A percentile compares a stretch with the other conserved stretches of the same genome.
Evolutionary conservation across 2,329 filamentous ascomycete genomes (phyloP).

Genomic region (Ambrosiella beaveri): DNA sequence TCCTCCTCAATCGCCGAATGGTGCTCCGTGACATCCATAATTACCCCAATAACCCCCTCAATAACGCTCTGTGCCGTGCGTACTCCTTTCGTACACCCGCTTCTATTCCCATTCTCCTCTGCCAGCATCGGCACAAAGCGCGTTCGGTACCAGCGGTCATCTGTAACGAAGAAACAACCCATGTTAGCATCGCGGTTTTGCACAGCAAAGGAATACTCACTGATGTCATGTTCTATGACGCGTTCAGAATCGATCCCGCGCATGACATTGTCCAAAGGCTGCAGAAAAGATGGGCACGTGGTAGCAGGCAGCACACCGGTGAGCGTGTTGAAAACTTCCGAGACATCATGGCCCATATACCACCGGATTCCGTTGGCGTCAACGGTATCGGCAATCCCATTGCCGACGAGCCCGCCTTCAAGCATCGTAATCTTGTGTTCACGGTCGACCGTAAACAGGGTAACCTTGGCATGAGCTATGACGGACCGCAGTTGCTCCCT

Average conservation of each 20-base stretch:
- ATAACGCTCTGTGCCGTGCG: slow-evolving; percentile 25
- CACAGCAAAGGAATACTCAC: slow-evolving; percentile 19
- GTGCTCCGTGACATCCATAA: slow-evolving; percentile 62
- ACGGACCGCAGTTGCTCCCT: slow-evolving; percentile 57
- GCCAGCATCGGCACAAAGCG: slow-evolving; percentile 49
- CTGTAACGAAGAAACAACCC: slow-evolving; percentile 18
- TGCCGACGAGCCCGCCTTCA: slow-evolving; percentile 48
- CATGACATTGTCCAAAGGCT: slow-evolving; percentile 47
- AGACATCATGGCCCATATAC: slow-evolving; percentile 44
- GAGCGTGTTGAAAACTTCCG: slow-evolving; percentile 41
- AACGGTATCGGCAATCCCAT: slow-evolving; percentile 21
- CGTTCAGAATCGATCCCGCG: slow-evolving; percentile 41
- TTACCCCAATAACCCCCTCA: slow-evolving; percentile 60
- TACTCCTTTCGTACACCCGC: neutral
- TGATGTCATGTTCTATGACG: slow-evolving; percentile 44
- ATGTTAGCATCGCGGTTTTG: slow-evolving; percentile 2
- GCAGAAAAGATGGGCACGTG: slow-evolving; percentile 29
- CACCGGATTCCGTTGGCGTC: slow-evolving; percentile 25
- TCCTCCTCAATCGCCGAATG: slow-evolving; percentile 46
- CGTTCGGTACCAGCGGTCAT: slow-evolving; percentile 52
- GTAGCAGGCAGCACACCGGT: neutral
- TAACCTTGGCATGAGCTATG: slow-evolving; percentile 57
- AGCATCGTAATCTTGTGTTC: slow-evolving; percentile 47
- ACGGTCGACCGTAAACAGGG: slow-evolving; percentile 54
- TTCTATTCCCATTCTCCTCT: slow-evolving; percentile 19